These are phyloP conservation scores for Astrephomene gubernaculifera DNA, from an alignment of 139 green algal species.

Conservation along the genomic window DNA sequence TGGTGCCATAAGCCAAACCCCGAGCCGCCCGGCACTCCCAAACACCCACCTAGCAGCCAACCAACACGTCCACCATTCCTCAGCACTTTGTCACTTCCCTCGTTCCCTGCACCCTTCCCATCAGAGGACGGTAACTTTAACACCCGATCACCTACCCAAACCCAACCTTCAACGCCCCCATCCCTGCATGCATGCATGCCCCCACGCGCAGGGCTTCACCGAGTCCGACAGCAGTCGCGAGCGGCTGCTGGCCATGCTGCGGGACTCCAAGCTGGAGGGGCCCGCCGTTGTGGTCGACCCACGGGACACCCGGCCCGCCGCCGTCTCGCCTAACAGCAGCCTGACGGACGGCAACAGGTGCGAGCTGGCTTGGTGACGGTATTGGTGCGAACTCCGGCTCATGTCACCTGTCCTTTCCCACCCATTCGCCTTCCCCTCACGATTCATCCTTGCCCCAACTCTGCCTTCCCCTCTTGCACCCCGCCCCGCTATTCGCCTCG, in stretches of 20 bases:
- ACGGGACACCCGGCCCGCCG: background rate
- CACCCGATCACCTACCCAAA: too few species aligned
- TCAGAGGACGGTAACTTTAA: too few species aligned
- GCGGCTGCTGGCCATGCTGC: conserved; percentile 28
- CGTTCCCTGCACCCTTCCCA: too few species aligned
- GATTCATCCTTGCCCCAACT: background rate
- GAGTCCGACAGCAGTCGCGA: conserved; percentile 30
- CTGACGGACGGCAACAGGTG: conserved; percentile 3
- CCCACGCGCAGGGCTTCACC: conserved; percentile 29
- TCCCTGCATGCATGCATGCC: background rate
- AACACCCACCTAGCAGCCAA: background rate
- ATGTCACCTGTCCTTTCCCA: background rate
- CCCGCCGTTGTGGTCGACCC: background rate
- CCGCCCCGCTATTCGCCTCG: too few species aligned
- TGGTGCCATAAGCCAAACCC: too few species aligned
- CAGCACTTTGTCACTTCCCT: too few species aligned
- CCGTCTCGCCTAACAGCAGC: background rate
- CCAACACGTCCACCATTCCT: background rate
- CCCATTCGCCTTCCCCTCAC: background rate
- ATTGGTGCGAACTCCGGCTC: too few species aligned
- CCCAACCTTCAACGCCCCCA: background rate
- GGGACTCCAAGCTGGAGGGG: background rate
- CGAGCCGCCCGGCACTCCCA: background rate
- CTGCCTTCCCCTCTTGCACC: too few species aligned
- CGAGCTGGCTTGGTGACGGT: too few species aligned